These are phyloP conservation scores for Butyriboletus regius DNA, from an alignment of 1,284 basidiomycete species.

Conservation along the genomic window DNA sequence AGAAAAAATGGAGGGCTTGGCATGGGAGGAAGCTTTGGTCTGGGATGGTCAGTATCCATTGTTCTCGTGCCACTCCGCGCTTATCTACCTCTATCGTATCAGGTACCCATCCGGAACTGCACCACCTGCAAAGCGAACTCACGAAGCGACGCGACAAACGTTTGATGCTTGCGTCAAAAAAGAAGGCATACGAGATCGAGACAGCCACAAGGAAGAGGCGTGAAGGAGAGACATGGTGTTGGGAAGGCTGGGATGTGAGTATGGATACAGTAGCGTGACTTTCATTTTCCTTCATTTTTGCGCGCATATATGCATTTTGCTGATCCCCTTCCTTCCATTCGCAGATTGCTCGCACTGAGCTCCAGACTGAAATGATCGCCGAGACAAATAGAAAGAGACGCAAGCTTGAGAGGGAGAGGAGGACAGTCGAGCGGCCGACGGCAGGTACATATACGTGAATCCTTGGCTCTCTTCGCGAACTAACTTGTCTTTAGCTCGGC, in stretches of 20 bases:
- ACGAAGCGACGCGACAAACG: constrained; percentile 66
- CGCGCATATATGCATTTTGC: constrained; percentile 4
- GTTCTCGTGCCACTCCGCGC: constrained; percentile 1
- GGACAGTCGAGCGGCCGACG: constrained; percentile 64
- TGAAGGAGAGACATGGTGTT: constrained; percentile 57
- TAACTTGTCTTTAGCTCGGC: constrained; percentile 36
- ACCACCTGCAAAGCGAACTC: constrained; percentile 69
- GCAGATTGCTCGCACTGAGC: constrained; percentile 59
- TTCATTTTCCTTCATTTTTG: constrained; percentile 3
- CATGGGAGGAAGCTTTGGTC: constrained; percentile 68
- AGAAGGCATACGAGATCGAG: constrained; percentile 56
- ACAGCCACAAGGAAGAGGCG: constrained; percentile 52
- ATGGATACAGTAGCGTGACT: constrained; percentile 1
- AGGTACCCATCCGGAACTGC: constrained; percentile 78
- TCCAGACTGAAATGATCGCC: constrained; percentile 77
- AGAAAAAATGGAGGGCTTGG: constrained; percentile 73
- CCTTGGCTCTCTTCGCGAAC: neutral
- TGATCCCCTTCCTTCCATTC: constrained; percentile 2
- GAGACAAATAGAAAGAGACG: constrained; percentile 76
- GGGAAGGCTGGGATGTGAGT: constrained; percentile 72
- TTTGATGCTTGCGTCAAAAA: constrained; percentile 62
- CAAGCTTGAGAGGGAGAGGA: constrained; percentile 71
- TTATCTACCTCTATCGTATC: neutral
- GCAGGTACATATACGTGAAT: constrained; percentile 43
- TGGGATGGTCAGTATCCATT: constrained; percentile 46